Percentiles rank a stretch among this genome's conserved stretches.
These are phyloP conservation scores for Beverwykella pulmonaria DNA, from an alignment of 495 filamentous ascomycete species.

Conservation along the genomic window DNA sequence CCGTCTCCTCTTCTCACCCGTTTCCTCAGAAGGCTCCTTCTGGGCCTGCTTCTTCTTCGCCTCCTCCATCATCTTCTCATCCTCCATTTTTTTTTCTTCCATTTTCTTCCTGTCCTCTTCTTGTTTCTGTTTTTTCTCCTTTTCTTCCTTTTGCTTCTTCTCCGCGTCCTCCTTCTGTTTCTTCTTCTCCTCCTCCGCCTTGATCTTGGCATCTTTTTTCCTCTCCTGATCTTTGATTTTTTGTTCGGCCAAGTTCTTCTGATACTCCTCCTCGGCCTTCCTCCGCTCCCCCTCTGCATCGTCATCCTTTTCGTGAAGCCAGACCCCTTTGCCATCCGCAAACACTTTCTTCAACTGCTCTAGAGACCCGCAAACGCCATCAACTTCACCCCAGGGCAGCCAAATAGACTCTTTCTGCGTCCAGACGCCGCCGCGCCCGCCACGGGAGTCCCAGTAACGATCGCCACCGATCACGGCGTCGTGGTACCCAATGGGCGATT, in stretches of 20 bases:
- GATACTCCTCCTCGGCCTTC: slow-evolving; percentile 14
- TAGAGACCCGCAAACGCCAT: slow-evolving; percentile 53
- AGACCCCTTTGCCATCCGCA: slow-evolving; percentile 40
- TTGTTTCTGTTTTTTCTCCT: slow-evolving; percentile 5
- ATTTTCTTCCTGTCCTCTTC: neutral
- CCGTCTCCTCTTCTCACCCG: slow-evolving; percentile 4
- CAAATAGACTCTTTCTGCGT: slow-evolving; percentile 55
- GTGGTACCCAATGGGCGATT: slow-evolving; percentile 50
- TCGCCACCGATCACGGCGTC: slow-evolving; percentile 54
- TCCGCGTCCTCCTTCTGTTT: slow-evolving; percentile 5
- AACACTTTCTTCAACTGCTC: slow-evolving; percentile 54
- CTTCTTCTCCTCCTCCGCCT: slow-evolving; percentile 40
- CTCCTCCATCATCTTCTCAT: neutral
- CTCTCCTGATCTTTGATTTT: slow-evolving; percentile 49
- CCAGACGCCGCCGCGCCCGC: slow-evolving; percentile 64
- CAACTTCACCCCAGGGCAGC: slow-evolving; percentile 54
- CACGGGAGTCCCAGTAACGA: slow-evolving; percentile 57
- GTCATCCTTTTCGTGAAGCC: slow-evolving; percentile 34
- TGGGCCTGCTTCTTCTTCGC: slow-evolving; percentile 38
- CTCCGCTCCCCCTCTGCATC: slow-evolving; percentile 7
- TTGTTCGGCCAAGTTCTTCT: slow-evolving; percentile 47
- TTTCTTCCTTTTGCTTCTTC: slow-evolving; percentile 13
- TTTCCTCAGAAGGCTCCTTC: slow-evolving; percentile 13
- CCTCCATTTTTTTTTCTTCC: too few relatives aligned
- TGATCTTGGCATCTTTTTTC: slow-evolving; percentile 44